Base-by-base conservation (phyloP, 805 yeast genomes). In the Blastobotrys muscicola region DNA sequence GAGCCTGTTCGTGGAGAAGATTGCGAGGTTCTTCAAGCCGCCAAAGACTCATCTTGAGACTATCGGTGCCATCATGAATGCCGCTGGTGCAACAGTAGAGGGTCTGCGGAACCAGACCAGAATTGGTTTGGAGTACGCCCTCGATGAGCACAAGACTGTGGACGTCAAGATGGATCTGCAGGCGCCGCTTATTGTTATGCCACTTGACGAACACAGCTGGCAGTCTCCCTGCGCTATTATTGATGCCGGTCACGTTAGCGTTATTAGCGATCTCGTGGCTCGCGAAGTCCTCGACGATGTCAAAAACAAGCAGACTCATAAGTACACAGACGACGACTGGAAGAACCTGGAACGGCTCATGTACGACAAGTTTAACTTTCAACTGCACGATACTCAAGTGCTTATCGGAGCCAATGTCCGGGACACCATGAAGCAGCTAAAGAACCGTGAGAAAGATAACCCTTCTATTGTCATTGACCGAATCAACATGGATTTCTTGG, bases 241-340 rank as follows among this genome's bases (percentile, higher is more conserved):
- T 43, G 97, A 92, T 69, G 96, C 97, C 6, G 99, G 99, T 57
- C 96, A 90, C 60, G 81, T 94, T 16, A 80, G 86, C 50, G 77
- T 92, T 11, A 64, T 69, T 1, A 85, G 95, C 57, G 92, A 89
- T 53, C 70, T 90, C 34, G 92, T 80, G 3, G 84, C 82, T 38
- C 77, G 76, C 50, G 71, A 74, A 3, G 76, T 75, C 38, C 72
- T 87, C 23, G 78, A 80, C 41, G 79, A 78, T 45, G 75, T 87
- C 38, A 85, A 80, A 55, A 54, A 59, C 29, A 68, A 77, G 20
- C 76, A 84, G 56, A 66, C 72, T n/a, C 61, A 63, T 16, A 65
- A 64, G 47, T 82, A 80, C 56, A 65, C 74, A 1, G 70, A 66
- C 2, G 76, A 73, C 2, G 96, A 90, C 54, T 90, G 94, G 84